Base-by-base conservation (phyloP, 2,329 filamentous ascomycete genomes). In the Colletotrichum theobromicola region DNA sequence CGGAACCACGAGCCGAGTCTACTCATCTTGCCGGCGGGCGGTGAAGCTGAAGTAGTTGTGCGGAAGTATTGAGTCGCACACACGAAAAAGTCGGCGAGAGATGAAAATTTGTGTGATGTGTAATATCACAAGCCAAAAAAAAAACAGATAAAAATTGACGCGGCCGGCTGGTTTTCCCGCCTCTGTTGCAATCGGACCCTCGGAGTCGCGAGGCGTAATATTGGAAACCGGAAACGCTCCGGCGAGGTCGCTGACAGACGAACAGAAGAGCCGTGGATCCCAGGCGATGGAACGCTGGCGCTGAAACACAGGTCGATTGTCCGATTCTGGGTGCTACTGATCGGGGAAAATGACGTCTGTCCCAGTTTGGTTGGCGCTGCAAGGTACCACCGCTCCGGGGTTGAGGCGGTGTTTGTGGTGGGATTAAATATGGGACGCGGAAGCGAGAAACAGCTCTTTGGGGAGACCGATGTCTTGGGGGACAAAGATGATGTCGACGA, bases 1-100 rank as follows among this genome's bases (percentile, higher is more conserved):
- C 88, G 87, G 78, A 91, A 86, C 89, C 89, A 91, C 65, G 85
- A 84, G 57, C 86, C 82, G 30, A 90, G 79, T 69, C 85, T 85
- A 80, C 85, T 88, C 88, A 89, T 89, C 50, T 16, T 58, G 61
- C 37, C 64, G 30, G 34, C 60, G 60, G 60, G 53, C 53, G 57
- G 32, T 18, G 66, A 57, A 13, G 42, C 21, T 57, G 28, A 30
- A 46, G 42, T 50, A 50, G 42, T 21, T 13, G 18, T 34, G 34
- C 28, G 24, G n/a, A 21, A 15, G 37, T 32, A 35, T 26, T 46
- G 37, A 50, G 37, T 24, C 62, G 35, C 42, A 50, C 42, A 42
- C 37, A 4, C n/a, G n/a, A 50, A 30, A 30, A 15, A 30, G 18
- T 24, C n/a, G 13, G 28, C 3, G 15, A 13, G n/a, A 61, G 13